Percentiles rank a stretch among this genome's conserved stretches.
These are phyloP conservation scores for Geranomyces variabilis DNA, from an alignment of 192 early-diverging fungal genomes.

Conservation along the genomic window DNA sequence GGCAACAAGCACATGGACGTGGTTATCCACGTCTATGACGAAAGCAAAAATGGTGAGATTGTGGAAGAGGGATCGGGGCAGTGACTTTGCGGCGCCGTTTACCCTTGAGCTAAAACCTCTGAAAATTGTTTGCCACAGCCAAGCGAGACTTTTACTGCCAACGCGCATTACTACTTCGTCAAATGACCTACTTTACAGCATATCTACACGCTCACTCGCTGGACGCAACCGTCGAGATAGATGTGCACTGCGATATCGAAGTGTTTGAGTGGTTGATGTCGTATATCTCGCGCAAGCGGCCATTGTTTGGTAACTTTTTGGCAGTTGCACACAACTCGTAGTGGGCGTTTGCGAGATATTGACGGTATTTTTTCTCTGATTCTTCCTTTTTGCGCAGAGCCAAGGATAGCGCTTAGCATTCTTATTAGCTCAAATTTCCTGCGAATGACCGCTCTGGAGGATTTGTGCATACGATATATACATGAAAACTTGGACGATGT, in stretches of 20 bases:
- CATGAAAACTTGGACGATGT: constrained; percentile 54
- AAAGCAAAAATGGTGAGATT: constrained; percentile 48
- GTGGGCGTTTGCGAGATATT: background rate
- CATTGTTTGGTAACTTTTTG: constrained; percentile 38
- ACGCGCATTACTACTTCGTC: constrained; percentile 40
- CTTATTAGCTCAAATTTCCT: constrained; percentile 59
- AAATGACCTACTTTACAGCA: constrained; percentile 57
- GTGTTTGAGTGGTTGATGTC: constrained; percentile 63
- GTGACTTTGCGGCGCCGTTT: background rate
- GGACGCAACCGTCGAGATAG: constrained; percentile 49
- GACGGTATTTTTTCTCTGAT: background rate
- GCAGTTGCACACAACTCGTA: background rate
- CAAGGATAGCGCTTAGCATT: constrained; percentile 50
- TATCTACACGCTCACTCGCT: constrained; percentile 37
- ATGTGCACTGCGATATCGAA: constrained; percentile 62
- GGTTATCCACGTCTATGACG: constrained; percentile 59
- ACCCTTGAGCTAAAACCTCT: too few species aligned
- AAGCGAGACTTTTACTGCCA: constrained; percentile 59
- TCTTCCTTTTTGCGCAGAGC: constrained; percentile 31
- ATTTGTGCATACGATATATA: constrained; percentile 49
- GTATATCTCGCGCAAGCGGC: constrained; percentile 44
- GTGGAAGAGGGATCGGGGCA: constrained; percentile 1
- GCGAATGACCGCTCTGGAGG: constrained; percentile 52
- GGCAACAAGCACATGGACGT: constrained; percentile 35
- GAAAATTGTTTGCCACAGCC: constrained; percentile 30